Percentiles rank a stretch among this genome's conserved stretches.
phyloP scores from a whole-genome alignment of 352 stramenopile genomes.

The Phytopythium cucurbitacearum region DNA sequence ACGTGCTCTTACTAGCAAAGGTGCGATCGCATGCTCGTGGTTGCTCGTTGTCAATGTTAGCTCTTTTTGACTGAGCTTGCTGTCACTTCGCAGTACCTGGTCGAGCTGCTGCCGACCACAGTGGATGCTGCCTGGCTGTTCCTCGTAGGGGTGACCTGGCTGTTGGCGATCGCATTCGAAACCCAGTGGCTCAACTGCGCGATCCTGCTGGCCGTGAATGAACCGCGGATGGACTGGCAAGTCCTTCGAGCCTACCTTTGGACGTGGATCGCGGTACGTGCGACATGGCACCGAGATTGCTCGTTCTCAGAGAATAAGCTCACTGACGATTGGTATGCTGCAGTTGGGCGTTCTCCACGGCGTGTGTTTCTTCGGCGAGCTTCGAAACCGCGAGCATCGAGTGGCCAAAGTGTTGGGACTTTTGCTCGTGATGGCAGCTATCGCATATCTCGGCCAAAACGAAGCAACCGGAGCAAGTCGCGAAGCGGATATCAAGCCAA shows the following conservation, averaged over 20 bases:
- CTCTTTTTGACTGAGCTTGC: background rate
- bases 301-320: too few species aligned
- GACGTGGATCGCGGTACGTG: constrained; percentile 12
- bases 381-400: background rate
- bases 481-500: too few species aligned
- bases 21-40: constrained; percentile 6
- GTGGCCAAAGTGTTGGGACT: background rate
- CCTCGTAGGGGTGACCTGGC: constrained; percentile 16
- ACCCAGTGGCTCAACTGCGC: constrained; percentile 11
- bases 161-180: constrained; percentile 10
- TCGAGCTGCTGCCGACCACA: constrained; percentile 6
- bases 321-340: background rate
- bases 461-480: background rate
- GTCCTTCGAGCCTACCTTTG: constrained; percentile 11
- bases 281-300: too few species aligned
- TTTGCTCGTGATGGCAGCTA: background rate
- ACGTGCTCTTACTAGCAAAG: constrained; percentile 29
- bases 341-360: constrained; percentile 15
- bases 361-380: constrained; percentile 13
- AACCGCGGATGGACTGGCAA: background rate
- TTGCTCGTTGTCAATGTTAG: background rate
- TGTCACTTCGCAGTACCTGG: constrained; percentile 9
- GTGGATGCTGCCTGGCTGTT: constrained; percentile 5
- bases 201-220: background rate
- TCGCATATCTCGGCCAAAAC: background rate